Evolutionary conservation across 2,329 filamentous ascomycete species (phyloP).

Genomic region (Penicillium capsulatum): DNA sequence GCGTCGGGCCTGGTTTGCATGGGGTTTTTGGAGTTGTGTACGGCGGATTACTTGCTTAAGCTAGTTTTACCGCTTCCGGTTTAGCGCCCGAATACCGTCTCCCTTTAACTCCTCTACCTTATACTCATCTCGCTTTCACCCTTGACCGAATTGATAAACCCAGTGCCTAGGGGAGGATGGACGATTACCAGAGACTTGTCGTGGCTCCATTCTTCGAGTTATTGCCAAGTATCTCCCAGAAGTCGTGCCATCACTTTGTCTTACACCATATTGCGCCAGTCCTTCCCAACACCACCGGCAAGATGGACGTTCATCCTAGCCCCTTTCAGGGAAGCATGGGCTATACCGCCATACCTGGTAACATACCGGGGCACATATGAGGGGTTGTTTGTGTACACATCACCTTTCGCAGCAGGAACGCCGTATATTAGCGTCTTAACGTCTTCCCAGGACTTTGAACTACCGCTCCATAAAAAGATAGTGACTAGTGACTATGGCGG

Average conservation of each 20-base stretch:
- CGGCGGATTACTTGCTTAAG: no score
- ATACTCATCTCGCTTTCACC: slow-evolving; percentile 6
- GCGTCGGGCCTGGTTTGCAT: no score
- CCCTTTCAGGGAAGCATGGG: slow-evolving; percentile 14
- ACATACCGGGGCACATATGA: slow-evolving; percentile 15
- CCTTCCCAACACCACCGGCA: slow-evolving; percentile 9
- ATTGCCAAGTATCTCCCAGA: slow-evolving; percentile 13
- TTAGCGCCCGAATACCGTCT: no score
- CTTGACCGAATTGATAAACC: slow-evolving; percentile 2
- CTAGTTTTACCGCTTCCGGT: no score
- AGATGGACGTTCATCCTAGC: slow-evolving; percentile 10
- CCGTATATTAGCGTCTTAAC: slow-evolving; percentile 15
- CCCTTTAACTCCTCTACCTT: no score
- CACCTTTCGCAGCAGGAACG: slow-evolving; percentile 13
- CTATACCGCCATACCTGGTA: slow-evolving; percentile 13
- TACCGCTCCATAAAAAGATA: slow-evolving; percentile 14
- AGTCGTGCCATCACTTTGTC: slow-evolving; percentile 12
- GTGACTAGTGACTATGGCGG: slow-evolving; percentile 8
- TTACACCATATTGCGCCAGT: slow-evolving; percentile 11
- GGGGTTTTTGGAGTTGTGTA: slow-evolving; percentile 5
- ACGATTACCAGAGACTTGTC: slow-evolving; percentile 11
- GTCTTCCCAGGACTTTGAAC: slow-evolving; percentile 11
- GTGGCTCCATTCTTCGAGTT: slow-evolving; percentile 13
- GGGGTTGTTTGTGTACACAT: slow-evolving; percentile 14
- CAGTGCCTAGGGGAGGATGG: slow-evolving; percentile 2